Evolutionary conservation across 371 early-diverging fungal species (phyloP).

Genomic region (Capniomyces stellatus): DNA sequence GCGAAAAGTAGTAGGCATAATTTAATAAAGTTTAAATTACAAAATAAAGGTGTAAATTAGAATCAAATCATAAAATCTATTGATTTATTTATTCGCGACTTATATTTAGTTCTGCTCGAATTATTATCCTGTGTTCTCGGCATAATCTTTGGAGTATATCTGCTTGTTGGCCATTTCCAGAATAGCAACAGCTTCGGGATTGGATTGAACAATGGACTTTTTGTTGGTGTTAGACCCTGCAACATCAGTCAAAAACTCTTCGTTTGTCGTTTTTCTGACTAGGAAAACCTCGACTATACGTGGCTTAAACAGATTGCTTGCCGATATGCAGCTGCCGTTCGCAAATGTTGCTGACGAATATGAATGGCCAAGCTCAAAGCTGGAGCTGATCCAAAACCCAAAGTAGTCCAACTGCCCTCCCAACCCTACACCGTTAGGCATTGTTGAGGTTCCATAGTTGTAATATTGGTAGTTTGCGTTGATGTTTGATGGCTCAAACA

Average conservation of each 20-base stretch:
- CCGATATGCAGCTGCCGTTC: slow-evolving; percentile 24
- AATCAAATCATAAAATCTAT: too few relatives aligned
- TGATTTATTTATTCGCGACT: too few relatives aligned
- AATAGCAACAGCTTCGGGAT: slow-evolving; percentile 55
- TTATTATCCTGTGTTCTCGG: too few relatives aligned
- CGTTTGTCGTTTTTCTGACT: slow-evolving; percentile 37
- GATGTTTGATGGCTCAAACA: slow-evolving; percentile 31
- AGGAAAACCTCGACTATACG: slow-evolving; percentile 60
- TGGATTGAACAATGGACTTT: slow-evolving; percentile 37
- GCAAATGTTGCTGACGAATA: slow-evolving; percentile 24
- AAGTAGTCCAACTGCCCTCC: slow-evolving; percentile 72
- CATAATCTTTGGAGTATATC: slow-evolving; percentile 54
- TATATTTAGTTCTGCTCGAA: too few relatives aligned
- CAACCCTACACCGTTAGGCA: slow-evolving; percentile 69
- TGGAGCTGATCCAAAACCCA: slow-evolving; percentile 56
- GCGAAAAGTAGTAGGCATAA: too few relatives aligned
- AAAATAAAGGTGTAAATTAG: too few relatives aligned
- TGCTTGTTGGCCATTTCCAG: slow-evolving; percentile 72
- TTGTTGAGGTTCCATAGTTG: slow-evolving; percentile 59
- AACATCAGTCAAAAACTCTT: slow-evolving; percentile 21
- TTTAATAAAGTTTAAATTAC: too few relatives aligned
- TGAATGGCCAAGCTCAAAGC: slow-evolving; percentile 53
- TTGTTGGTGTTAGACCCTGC: slow-evolving; percentile 7
- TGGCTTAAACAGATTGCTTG: slow-evolving; percentile 37
- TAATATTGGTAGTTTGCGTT: slow-evolving; percentile 69